Conservation (phyloP, 2,329 filamentous ascomycete genomes). For the Dactylellina haptotyla region DNA sequence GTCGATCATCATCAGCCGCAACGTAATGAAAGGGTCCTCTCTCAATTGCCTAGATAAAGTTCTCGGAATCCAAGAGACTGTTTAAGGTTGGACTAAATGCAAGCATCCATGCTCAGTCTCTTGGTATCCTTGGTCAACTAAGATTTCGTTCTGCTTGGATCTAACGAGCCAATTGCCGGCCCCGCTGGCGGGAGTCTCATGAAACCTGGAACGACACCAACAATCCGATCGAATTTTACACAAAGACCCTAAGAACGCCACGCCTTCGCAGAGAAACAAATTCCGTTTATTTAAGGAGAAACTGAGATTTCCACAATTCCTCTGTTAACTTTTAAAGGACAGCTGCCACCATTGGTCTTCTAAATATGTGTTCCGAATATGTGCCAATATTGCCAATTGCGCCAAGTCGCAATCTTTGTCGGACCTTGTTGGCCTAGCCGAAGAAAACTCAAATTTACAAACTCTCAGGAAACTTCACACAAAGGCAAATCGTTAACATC, state of each 20-base stretch:
- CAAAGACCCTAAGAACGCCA: neutral
- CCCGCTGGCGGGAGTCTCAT: neutral
- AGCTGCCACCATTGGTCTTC: no score
- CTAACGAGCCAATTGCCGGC: slow-evolving; percentile 5
- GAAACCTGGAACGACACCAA: neutral
- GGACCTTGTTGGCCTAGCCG: no score
- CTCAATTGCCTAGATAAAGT: slow-evolving; percentile 36
- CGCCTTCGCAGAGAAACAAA: no score
- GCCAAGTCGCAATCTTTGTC: neutral
- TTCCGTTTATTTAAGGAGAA: neutral
- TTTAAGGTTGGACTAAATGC: slow-evolving; percentile 50
- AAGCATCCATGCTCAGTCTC: slow-evolving; percentile 41
- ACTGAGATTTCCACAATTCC: neutral
- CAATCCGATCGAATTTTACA: neutral
- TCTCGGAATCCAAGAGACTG: slow-evolving; percentile 31
- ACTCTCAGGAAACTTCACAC: no score
- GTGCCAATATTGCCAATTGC: neutral
- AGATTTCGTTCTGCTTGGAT: slow-evolving; percentile 17
- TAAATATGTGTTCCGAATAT: no score
- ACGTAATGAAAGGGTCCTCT: neutral
- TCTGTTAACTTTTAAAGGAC: neutral
- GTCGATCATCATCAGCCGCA: slow-evolving; percentile 1
- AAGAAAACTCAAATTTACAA: no score
- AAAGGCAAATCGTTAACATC: no score
- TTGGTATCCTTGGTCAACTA: slow-evolving; percentile 40